Evolutionary conservation across 805 yeast species (phyloP), one percentile per base, ranked within the genome.

Genomic region (Lachancea nothofagi): DNA sequence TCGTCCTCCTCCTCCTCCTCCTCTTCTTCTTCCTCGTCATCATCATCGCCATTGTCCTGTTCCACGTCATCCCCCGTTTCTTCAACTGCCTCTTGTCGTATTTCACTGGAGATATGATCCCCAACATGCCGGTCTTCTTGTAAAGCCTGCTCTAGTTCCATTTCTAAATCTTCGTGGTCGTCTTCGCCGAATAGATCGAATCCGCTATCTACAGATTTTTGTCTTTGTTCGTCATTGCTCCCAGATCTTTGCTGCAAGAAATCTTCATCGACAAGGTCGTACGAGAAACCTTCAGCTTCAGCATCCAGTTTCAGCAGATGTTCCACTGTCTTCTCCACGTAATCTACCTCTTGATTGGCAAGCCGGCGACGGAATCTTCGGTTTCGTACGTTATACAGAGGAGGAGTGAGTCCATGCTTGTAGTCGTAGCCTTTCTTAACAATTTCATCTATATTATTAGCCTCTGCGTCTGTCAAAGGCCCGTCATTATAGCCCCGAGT

Each of bases 331-430:
- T 74, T 73, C 48, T 90, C 96, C 6, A 87, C 78, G 46, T 78
- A 79, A 42, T 86, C 84, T 54, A 88, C 77, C 18, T 83, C 79
- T 29, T 80, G 69, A 38, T 78, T 80, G 40, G 80, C 78, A 46
- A 84, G 72, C 42, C 82, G 77, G 39, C 81, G 75, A 36, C 86
- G 78, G 55, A 84, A 80, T 44, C 93, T 71, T 31, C 87, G 67
- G 44, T 82, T 74, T 30, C 77, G 69, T 2, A 81, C 83, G 48
- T 81, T 78, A 51, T 76, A 74, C 64, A 84, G 69, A 1, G 97
- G 96, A 5, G 86, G 80, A 0, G 93, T 77, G 14, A 93, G 58
- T 6, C 98, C 98, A 59, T 84, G 86, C n/a, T 75, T 77, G 50
- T 70, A 75, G 26, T 61, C 67, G 30, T 61, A 59, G 0, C 47